phyloP scores from a whole-genome alignment of 192 early-diverging fungal species.

The Coemansia sp. region DNA sequence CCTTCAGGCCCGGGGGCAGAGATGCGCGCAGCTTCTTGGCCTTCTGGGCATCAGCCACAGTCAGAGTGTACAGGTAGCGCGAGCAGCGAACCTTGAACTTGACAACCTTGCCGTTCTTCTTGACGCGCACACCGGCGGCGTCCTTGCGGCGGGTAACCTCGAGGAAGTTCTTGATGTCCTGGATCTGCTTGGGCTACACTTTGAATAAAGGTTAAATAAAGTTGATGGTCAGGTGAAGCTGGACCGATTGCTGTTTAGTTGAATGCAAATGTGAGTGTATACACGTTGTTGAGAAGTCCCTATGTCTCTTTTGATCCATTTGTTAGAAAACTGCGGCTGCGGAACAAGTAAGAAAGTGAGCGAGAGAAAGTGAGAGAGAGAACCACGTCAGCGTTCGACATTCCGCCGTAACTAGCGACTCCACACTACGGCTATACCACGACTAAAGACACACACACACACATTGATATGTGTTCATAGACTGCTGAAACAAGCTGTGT shows the following conservation, averaged over 20 bases:
- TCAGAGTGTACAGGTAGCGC: slow-evolving; percentile 96
- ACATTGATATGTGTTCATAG: too few species aligned
- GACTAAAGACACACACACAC: too few species aligned
- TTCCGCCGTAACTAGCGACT: too few species aligned
- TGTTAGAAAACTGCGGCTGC: too few species aligned
- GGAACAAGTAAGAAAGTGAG: too few species aligned
- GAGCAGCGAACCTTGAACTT: slow-evolving; percentile 99
- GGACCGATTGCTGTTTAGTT: background rate
- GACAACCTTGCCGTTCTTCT: slow-evolving; percentile 87
- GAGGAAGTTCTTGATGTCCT: slow-evolving; percentile 98
- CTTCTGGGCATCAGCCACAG: slow-evolving; percentile 91
- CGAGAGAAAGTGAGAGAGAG: too few species aligned
- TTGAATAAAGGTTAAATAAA: background rate
- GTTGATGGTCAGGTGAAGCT: background rate
- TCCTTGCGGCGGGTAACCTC: slow-evolving; percentile 94
- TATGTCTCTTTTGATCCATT: too few species aligned
- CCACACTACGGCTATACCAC: too few species aligned
- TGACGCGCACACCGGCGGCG: slow-evolving; percentile 90
- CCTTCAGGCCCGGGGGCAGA: slow-evolving; percentile 71
- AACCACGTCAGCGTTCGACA: too few species aligned
- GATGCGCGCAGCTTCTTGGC: slow-evolving; percentile 94
- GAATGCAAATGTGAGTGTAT: too few species aligned
- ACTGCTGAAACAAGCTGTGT: too few species aligned
- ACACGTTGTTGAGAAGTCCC: too few species aligned
- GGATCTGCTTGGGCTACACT: slow-evolving; percentile 90